Conservation (phyloP, 306 rosid genomes). For the Ormosia emarginata region DNA sequence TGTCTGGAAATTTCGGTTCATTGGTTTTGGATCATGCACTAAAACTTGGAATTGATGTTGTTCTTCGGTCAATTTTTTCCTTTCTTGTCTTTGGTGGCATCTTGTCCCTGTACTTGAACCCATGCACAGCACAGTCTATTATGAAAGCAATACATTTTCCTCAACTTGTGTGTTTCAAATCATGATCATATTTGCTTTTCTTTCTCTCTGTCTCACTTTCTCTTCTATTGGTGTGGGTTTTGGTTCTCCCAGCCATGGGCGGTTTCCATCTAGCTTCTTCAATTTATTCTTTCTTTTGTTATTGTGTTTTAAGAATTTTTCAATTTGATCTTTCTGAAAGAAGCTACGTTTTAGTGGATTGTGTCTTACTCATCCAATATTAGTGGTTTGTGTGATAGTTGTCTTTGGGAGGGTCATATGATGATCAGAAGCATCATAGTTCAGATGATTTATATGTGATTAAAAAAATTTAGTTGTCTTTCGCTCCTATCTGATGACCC, state of each 20-base stretch:
- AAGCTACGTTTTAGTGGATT: too few relatives aligned
- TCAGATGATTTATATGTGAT: conserved; percentile 78
- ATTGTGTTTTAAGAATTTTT: too few relatives aligned
- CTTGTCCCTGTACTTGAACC: not conserved
- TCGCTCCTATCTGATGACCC: conserved; percentile 97
- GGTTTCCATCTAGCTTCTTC: not conserved
- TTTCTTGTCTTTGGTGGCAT: not conserved
- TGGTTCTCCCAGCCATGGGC: not conserved
- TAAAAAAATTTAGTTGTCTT: conserved; percentile 44
- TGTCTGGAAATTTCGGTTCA: conserved; percentile 1
- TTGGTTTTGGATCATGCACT: conserved; percentile 23
- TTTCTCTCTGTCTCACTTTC: not conserved
- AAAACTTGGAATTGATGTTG: conserved; percentile 4
- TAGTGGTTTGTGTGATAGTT: not conserved
- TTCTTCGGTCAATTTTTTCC: not conserved
- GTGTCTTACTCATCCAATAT: too few relatives aligned
- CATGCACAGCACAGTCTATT: not conserved
- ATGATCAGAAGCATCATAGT: conserved; percentile 83
- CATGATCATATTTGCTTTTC: not conserved
- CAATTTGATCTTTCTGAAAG: too few relatives aligned
- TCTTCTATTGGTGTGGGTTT: not conserved
- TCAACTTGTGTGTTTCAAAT: not conserved
- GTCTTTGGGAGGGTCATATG: conserved; percentile 34
- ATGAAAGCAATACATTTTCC: not conserved
- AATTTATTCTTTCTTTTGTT: too few relatives aligned